phyloP scores from a whole-genome alignment of 1,284 basidiomycete species.

The Ganoderma boninense region DNA sequence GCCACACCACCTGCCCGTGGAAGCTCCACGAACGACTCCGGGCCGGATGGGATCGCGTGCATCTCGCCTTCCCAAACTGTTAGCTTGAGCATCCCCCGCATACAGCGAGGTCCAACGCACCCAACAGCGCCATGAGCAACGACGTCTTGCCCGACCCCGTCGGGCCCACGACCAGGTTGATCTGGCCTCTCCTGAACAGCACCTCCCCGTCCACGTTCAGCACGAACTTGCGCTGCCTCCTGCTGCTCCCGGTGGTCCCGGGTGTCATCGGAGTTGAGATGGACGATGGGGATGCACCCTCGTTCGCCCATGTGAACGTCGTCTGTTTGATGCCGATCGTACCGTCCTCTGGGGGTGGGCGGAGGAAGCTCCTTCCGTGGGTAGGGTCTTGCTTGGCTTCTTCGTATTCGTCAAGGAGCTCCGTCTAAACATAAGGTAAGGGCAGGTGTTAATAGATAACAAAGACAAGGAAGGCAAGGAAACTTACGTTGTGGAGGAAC shows the following conservation, averaged over 20 bases:
- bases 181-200: slow-evolving; percentile 60
- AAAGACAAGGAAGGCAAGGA: neutral
- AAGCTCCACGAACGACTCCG: slow-evolving; percentile 69
- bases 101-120: slow-evolving; percentile 31
- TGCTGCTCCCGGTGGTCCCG: slow-evolving; percentile 8
- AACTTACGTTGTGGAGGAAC: slow-evolving; percentile 46
- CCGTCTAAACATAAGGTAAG: slow-evolving; percentile 41
- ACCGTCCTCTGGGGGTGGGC: slow-evolving; percentile 28
- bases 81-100: neutral
- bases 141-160: slow-evolving; percentile 61
- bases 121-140: slow-evolving; percentile 60
- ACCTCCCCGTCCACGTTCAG: slow-evolving; percentile 59
- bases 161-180: slow-evolving; percentile 72
- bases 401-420: slow-evolving; percentile 52
- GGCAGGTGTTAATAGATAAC: neutral
- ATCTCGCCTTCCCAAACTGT: slow-evolving; percentile 51
- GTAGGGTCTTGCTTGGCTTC: slow-evolving; percentile 26
- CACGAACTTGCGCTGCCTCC: slow-evolving; percentile 49
- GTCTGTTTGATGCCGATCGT: slow-evolving; percentile 49
- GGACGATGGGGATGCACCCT: slow-evolving; percentile 1
- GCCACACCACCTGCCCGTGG: slow-evolving; percentile 70
- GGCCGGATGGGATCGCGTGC: slow-evolving; percentile 59
- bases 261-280: neutral
- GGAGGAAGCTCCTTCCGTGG: slow-evolving; percentile 9
- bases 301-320: slow-evolving; percentile 49